Conservation (phyloP, 2,329 filamentous ascomycete species). For the Fusarium sp. region DNA sequence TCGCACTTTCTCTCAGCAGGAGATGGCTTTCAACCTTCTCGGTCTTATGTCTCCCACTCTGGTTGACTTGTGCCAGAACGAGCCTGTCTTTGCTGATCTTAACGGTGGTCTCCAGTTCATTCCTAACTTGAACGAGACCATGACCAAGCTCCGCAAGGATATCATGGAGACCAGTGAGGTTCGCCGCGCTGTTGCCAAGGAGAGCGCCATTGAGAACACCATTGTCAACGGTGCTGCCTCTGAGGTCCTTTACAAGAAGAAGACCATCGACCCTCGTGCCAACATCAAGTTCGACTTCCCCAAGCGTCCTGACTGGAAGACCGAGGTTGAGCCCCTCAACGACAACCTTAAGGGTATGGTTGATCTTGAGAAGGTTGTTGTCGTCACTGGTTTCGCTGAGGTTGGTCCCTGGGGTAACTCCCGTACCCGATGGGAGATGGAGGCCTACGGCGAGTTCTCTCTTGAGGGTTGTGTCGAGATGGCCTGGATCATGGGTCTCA, state of each 20-base stretch:
- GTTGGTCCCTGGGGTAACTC: constrained; percentile 99
- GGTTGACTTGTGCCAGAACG: constrained; percentile 93
- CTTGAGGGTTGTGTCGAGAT: constrained; percentile 98
- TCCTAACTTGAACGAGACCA: constrained; percentile 91
- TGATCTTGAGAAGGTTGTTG: constrained; percentile 96
- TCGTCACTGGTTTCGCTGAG: constrained; percentile 96
- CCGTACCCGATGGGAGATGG: constrained; percentile 99
- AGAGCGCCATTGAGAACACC: constrained; percentile 96
- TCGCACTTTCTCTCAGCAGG: constrained; percentile 97
- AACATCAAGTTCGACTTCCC: constrained; percentile 99
- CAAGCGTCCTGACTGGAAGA: constrained; percentile 88
- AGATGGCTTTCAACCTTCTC: constrained; percentile 99
- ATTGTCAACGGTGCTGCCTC: constrained; percentile 94
- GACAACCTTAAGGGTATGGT: constrained; percentile 95
- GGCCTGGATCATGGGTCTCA: constrained; percentile 99
- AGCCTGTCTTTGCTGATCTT: constrained; percentile 96
- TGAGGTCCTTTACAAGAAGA: constrained; percentile 94
- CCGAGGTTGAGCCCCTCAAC: constrained; percentile 89
- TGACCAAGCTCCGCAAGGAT: constrained; percentile 92
- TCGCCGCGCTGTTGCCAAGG: constrained; percentile 91
- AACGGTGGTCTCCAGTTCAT: constrained; percentile 99
- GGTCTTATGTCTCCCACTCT: constrained; percentile 95
- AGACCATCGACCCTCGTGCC: constrained; percentile 90
- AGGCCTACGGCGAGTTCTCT: constrained; percentile 95
- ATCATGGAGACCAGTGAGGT: constrained; percentile 96